A percentile compares a stretch with the other conserved stretches of the same genome.
phyloP scores from a whole-genome alignment of 225 moss, liverwort and hornwort species.

The Bryum argenteum region DNA sequence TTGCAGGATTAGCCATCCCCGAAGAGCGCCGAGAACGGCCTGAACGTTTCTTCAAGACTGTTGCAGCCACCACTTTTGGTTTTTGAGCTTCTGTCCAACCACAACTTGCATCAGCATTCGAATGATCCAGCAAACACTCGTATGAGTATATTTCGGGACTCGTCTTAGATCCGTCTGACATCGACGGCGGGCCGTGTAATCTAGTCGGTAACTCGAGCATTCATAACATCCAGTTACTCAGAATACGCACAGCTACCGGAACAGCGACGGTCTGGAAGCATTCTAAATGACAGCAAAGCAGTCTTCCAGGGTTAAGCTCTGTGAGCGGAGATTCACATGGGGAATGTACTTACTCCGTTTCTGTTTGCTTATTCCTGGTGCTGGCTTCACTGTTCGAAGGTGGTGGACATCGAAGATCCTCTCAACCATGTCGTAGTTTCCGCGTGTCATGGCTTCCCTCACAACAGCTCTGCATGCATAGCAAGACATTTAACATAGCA shows the following conservation, averaged over 20 bases:
- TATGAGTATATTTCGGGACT: too few species aligned
- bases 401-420: constrained; percentile 29
- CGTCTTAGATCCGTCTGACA: neutral
- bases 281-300: neutral
- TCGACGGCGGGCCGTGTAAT: neutral
- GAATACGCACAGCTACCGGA: too few species aligned
- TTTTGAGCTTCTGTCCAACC: neutral
- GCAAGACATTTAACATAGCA: neutral
- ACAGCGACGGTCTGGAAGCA: neutral
- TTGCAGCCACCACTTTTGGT: neutral
- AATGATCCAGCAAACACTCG: too few species aligned
- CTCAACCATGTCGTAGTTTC: constrained; percentile 13
- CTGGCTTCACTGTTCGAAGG: constrained; percentile 28
- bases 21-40: neutral
- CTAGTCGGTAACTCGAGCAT: neutral
- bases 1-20: neutral
- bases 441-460: constrained; percentile 14
- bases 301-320: too few species aligned
- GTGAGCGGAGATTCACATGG: neutral
- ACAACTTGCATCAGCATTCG: neutral
- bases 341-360: constrained; percentile 1
- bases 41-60: neutral
- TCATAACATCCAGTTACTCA: too few species aligned
- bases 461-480: constrained; percentile 33
- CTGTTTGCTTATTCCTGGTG: constrained; percentile 20